Evolutionary conservation across 352 stramenopile species (phyloP).

Genomic region (Pythium oligandrum): DNA sequence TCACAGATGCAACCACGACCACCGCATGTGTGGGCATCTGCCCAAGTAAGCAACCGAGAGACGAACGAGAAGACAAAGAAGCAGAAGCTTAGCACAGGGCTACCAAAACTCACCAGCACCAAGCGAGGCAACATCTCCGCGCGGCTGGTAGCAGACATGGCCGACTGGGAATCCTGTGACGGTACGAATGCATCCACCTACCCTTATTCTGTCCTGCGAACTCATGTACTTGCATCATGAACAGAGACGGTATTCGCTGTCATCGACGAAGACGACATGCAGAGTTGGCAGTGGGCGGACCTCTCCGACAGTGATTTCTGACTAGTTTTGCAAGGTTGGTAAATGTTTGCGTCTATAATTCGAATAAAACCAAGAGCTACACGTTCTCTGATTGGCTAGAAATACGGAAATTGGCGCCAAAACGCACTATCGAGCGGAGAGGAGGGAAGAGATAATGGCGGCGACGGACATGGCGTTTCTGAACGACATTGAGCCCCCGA

Average conservation of each 20-base stretch:
- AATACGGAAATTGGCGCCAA: slow-evolving; percentile 19
- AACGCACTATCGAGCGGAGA: slow-evolving; percentile 5
- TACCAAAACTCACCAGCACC: background rate
- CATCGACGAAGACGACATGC: slow-evolving; percentile 9
- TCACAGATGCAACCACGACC: too few species aligned
- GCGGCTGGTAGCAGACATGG: slow-evolving; percentile 38
- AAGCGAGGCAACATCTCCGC: slow-evolving; percentile 8
- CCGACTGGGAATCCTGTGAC: slow-evolving; percentile 62
- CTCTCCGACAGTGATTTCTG: slow-evolving; percentile 67
- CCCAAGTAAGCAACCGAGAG: background rate
- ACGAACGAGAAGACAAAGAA: slow-evolving; percentile 7
- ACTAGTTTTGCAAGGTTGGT: background rate
- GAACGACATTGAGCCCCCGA: background rate
- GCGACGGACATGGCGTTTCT: slow-evolving; percentile 2
- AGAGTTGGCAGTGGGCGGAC: slow-evolving; percentile 46
- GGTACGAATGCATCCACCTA: slow-evolving; percentile 23
- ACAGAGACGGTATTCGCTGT: slow-evolving; percentile 14
- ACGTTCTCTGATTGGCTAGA: slow-evolving; percentile 16
- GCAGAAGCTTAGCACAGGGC: background rate
- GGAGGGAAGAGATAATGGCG: background rate
- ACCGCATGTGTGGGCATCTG: slow-evolving; percentile 23
- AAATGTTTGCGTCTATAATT: too few species aligned
- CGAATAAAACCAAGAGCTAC: too few species aligned
- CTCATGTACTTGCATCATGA: background rate
- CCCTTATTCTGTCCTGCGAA: background rate